phyloP scores from a whole-genome alignment of 2,329 filamentous ascomycete genomes.

The Seiridium cupressi region DNA sequence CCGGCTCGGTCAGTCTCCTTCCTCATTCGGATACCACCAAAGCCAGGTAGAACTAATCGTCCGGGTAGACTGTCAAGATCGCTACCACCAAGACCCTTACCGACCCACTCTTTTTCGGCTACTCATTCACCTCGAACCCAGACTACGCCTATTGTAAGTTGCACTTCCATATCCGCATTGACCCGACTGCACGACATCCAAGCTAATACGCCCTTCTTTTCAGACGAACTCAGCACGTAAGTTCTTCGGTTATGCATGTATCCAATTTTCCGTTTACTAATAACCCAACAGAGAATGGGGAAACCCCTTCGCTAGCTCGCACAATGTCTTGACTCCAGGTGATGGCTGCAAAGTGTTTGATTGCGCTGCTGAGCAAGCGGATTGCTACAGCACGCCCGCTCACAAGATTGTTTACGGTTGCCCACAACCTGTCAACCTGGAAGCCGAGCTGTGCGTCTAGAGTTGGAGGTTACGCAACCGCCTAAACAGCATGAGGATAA shows the following conservation, averaged over 20 bases:
- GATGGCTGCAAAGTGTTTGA: conserved; percentile 35
- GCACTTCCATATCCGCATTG: conserved; percentile 15
- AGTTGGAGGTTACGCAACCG: too few relatives aligned
- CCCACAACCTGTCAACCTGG: conserved; percentile 36
- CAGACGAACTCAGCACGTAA: conserved; percentile 35
- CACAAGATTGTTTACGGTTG: conserved; percentile 38
- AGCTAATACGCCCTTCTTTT: not conserved
- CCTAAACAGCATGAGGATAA: too few relatives aligned
- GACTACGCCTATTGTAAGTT: conserved; percentile 33
- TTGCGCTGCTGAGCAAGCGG: conserved; percentile 31
- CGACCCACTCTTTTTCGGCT: conserved; percentile 39
- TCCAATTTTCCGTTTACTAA: not conserved
- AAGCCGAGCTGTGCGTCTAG: conserved; percentile 26
- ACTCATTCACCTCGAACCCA: conserved; percentile 34
- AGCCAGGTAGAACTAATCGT: conserved; percentile 10
- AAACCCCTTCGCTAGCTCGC: conserved; percentile 36
- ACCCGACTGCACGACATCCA: not conserved
- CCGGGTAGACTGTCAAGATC: conserved; percentile 37
- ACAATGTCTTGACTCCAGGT: conserved; percentile 35
- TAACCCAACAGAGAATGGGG: conserved; percentile 27
- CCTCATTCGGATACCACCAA: not conserved
- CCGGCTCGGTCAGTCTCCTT: conserved; percentile 24
- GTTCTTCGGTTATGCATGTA: conserved; percentile 5
- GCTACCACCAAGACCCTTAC: conserved; percentile 34
- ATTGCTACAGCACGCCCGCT: conserved; percentile 38